These are phyloP conservation scores for Epicoccum sorghinum DNA, from an alignment of 2,329 filamentous ascomycete species.

Conservation along the genomic window DNA sequence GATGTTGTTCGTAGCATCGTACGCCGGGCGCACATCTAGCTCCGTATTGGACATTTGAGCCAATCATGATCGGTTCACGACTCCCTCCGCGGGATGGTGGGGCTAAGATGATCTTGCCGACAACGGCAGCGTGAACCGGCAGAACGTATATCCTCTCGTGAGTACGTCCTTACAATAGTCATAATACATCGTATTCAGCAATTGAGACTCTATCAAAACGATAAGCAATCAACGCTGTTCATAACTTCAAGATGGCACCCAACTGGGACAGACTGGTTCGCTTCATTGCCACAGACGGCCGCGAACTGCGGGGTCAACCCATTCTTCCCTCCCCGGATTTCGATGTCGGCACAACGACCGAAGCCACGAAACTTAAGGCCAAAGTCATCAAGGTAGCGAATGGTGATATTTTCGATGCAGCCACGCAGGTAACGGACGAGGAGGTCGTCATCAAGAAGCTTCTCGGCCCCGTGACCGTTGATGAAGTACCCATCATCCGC, in stretches of 20 bases:
- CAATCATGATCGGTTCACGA: constrained; percentile 13
- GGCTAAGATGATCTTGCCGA: constrained; percentile 19
- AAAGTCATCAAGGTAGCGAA: constrained; percentile 57
- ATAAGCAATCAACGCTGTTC: background rate
- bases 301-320: constrained; percentile 59
- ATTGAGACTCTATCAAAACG: background rate
- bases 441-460: constrained; percentile 60
- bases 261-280: constrained; percentile 62
- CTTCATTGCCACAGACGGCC: constrained; percentile 60
- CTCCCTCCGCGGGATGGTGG: constrained; percentile 19
- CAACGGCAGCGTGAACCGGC: constrained; percentile 20
- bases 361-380: constrained; percentile 57
- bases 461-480: constrained; percentile 58
- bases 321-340: constrained; percentile 54
- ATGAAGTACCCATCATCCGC: constrained; percentile 62
- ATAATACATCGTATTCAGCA: background rate
- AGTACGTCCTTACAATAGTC: constrained; percentile 5
- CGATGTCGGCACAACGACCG: constrained; percentile 57
- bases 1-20: constrained; percentile 16
- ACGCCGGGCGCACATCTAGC: constrained; percentile 15
- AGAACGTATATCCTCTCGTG: constrained; percentile 25
- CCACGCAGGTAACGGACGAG: constrained; percentile 60
- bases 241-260: constrained; percentile 24
- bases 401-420: constrained; percentile 57
- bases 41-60: background rate